phyloP scores from a whole-genome alignment of 2,329 filamentous ascomycete genomes.

The Neopestalotiopsis sp. region DNA sequence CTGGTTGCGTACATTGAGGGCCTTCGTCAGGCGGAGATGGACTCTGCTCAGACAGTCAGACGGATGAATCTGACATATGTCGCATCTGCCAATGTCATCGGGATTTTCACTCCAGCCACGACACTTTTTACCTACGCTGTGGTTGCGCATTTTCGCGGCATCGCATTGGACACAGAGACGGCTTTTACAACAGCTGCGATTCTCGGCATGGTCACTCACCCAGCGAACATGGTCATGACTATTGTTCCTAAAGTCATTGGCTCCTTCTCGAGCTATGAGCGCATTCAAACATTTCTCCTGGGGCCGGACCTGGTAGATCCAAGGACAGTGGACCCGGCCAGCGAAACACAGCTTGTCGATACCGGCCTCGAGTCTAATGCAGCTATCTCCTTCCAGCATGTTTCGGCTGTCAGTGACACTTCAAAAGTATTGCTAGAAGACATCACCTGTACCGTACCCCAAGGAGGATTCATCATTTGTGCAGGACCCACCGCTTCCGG shows the following conservation, averaged over 20 bases:
- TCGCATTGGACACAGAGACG: slow-evolving; percentile 37
- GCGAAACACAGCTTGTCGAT: neutral
- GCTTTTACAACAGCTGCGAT: slow-evolving; percentile 46
- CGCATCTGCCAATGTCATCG: slow-evolving; percentile 45
- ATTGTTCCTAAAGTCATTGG: slow-evolving; percentile 40
- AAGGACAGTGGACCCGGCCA: neutral
- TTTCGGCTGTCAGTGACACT: neutral
- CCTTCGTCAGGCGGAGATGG: slow-evolving; percentile 39
- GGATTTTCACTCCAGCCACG: slow-evolving; percentile 45
- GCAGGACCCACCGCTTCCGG: slow-evolving; percentile 33
- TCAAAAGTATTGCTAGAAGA: slow-evolving; percentile 16
- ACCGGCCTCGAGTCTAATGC: neutral
- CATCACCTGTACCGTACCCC: slow-evolving; percentile 29
- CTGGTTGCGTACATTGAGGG: slow-evolving; percentile 26
- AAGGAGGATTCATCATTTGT: slow-evolving; percentile 30
- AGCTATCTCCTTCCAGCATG: neutral
- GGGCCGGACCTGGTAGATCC: slow-evolving; percentile 13
- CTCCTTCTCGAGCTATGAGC: slow-evolving; percentile 39
- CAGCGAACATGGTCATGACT: slow-evolving; percentile 50
- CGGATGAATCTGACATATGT: slow-evolving; percentile 48
- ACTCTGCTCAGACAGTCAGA: slow-evolving; percentile 36
- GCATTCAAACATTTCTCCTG: slow-evolving; percentile 42
- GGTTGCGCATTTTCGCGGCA: slow-evolving; percentile 27
- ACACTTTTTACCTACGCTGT: slow-evolving; percentile 42
- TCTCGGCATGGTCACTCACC: slow-evolving; percentile 44